Conservation (phyloP, 2,329 filamentous ascomycete genomes). For the Neofusicoccum sp. region DNA sequence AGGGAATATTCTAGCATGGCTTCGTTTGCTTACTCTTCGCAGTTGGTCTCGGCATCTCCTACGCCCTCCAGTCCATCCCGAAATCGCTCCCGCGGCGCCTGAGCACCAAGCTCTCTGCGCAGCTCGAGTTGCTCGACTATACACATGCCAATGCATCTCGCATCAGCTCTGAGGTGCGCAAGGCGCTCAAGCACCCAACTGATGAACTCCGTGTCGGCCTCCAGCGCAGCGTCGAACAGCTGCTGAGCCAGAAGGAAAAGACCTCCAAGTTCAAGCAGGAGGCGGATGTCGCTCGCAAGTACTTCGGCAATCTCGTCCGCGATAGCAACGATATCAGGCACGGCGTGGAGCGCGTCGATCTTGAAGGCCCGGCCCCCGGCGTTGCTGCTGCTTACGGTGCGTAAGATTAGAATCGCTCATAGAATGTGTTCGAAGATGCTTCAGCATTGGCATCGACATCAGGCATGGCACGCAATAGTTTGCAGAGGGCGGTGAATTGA, state of each 20-base stretch:
- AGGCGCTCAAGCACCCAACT: constrained; percentile 84
- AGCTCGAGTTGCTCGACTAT: constrained; percentile 84
- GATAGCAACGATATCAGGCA: constrained; percentile 55
- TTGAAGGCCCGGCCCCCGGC: constrained; percentile 54
- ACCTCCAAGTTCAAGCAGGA: constrained; percentile 80
- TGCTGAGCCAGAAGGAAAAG: constrained; percentile 76
- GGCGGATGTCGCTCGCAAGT: constrained; percentile 84
- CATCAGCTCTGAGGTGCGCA: constrained; percentile 83
- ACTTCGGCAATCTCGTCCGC: constrained; percentile 83
- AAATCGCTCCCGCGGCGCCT: constrained; percentile 85
- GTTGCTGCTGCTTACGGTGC: constrained; percentile 37
- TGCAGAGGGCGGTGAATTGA: background rate
- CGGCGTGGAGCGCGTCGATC: constrained; percentile 54
- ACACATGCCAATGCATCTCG: constrained; percentile 85
- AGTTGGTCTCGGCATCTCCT: constrained; percentile 77
- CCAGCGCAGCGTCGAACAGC: constrained; percentile 81
- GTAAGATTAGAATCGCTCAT: background rate
- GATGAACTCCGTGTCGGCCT: constrained; percentile 83
- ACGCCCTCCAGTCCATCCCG: constrained; percentile 84
- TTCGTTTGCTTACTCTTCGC: background rate
- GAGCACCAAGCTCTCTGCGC: constrained; percentile 78
- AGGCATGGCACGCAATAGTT: background rate
- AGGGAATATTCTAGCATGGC: background rate
- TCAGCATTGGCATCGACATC: background rate
- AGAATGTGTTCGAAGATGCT: background rate